Base-by-base conservation (phyloP, 192 early-diverging fungal species). In the Diversispora epigaea region DNA sequence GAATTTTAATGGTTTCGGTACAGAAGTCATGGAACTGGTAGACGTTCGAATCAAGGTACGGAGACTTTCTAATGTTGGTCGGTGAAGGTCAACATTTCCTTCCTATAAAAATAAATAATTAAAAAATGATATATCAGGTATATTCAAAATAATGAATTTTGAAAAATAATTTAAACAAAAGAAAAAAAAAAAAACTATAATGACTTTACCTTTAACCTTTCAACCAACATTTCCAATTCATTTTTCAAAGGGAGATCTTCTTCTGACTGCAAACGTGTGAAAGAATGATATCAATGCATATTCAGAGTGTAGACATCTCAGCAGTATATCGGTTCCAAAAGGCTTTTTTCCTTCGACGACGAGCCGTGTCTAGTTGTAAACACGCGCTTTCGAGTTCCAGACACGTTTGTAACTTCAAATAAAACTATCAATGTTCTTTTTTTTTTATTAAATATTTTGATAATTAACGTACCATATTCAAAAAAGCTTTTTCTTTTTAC, bases 11-110 rank as follows among this genome's bases (percentile, higher is more conserved):
- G 96, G 96, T 80, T 99, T 99, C 62, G 98, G 96, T 5, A 98
- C 98, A n/a, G 95, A 95, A 7, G 98, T 98, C 98, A 99, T 99
- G 55, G 98, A 99, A 69, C 91, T 93, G 4, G 96, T 95, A 8
- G 95, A 92, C 9, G 96, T 96, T 64, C 95, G 92, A 81, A 99
- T 98, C 22, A 93, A 74, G 11, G 91, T 94, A 71, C 91, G 90
- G 25, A 99, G 87, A 64, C 89, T 88, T 71, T 97, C 95, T 43
- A 99, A 87, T 9, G 96, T 89, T 21, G 94, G 87, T 69, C 88
- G 88, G 81, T 98, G 89, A 45, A 99, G 91, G 50, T 87, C 81
- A 45, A 77, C 81, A 45, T 95, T 89, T 6, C 85, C 70, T 80
- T 96, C 89, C 89, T 89, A 64, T 7, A 44, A 4, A 15, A n/a